Evolutionary conservation across 305 asterid genomes (phyloP), one percentile per base, ranked within the genome.

Genomic region (Solanum aculeatissimum): DNA sequence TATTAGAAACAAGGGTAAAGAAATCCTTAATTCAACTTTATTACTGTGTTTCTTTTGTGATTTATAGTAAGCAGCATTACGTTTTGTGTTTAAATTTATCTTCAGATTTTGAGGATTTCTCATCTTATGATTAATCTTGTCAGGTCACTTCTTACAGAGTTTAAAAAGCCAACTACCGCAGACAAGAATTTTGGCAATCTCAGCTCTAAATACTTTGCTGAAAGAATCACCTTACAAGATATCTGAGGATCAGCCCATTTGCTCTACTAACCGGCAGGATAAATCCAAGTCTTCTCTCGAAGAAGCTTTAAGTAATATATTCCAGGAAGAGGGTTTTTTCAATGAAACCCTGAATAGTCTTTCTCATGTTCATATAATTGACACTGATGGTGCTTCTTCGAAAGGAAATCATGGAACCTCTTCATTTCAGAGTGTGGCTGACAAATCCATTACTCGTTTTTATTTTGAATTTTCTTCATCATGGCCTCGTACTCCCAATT

Each of bases 401-500:
- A 92, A 95, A 90, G 98, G 98, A 89, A 87, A 90, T 88, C 90
- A 92, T 83, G 98, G 96, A 86, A 90, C 87, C 87, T 92, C 97
- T 85, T 92, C 98, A 84, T 66, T 95, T 88, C 99, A 97, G 92
- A 93, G 97, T 82, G 87, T 94, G 84, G 98, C 98, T 32, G 99
- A 97, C 88, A 95, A 95, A 90, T 97, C 99, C 75, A 92, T 97
- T 78, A 93, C 98, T 72, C 97, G 91, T 66, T 97, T 95, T 93
- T 97, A 93, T 90, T 97, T 97, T 84, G 99, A 97, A 86, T 97
- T 97, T 92, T 94, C 99, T 91, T 91, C 99, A 85, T 91, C 98
- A 32, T 97, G 99, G 99, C 99, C 99, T 83, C 99, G 98, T 81
- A 95, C 99, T 65, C 99, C 98, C 69, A 94, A 88, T 88, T 97